Percentiles rank a stretch among this genome's conserved stretches.
Conservation (phyloP, 1,284 basidiomycete species). For the Sporisorium scitamineum region DNA sequence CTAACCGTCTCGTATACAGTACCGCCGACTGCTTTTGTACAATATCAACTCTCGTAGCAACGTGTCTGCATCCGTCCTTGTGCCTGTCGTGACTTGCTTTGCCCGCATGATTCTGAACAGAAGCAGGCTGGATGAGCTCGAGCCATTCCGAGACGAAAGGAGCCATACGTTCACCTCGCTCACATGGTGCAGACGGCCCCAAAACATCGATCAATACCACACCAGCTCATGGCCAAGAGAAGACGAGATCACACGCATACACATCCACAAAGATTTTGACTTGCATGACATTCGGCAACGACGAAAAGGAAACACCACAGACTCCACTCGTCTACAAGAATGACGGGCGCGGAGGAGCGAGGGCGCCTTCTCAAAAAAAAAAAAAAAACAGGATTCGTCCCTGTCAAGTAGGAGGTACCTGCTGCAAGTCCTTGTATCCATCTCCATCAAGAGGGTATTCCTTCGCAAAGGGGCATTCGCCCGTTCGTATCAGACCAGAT, state of each 20-base stretch:
- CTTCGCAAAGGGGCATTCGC: conserved; percentile 33
- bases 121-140: neutral
- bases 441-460: conserved; percentile 12
- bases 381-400: conserved; percentile 43
- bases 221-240: neutral
- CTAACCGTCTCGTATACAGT: conserved; percentile 5
- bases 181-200: neutral
- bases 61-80: neutral
- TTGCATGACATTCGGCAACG: conserved; percentile 53
- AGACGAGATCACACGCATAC: neutral
- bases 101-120: neutral
- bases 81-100: neutral
- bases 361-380: conserved; percentile 25
- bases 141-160: neutral
- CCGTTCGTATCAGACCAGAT: conserved; percentile 35
- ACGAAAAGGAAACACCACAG: conserved; percentile 12
- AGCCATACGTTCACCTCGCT: neutral
- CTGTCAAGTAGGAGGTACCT: conserved; percentile 46
- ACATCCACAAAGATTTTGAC: conserved; percentile 23
- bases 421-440: conserved; percentile 26
- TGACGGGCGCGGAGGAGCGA: conserved; percentile 27
- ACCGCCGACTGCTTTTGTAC: conserved; percentile 16
- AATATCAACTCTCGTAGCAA: conserved; percentile 5
- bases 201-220: too few relatives aligned
- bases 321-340: conserved; percentile 9